These are phyloP conservation scores for Colletotrichum limetticola DNA, from an alignment of 2,329 filamentous ascomycete species.

Conservation along the genomic window DNA sequence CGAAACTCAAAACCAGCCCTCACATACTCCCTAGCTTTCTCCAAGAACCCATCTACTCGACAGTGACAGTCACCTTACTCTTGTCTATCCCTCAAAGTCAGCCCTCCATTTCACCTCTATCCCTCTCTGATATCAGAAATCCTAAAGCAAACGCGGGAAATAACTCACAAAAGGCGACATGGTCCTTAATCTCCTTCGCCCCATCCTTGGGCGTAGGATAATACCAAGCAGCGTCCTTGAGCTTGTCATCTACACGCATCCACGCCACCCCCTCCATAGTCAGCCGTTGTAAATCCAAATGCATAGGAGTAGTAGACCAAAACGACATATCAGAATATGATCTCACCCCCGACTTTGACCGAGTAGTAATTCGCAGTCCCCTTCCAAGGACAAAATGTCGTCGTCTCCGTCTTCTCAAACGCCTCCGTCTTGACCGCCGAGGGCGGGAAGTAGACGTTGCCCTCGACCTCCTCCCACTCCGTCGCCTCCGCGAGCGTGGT, in stretches of 20 bases:
- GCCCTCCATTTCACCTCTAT: neutral
- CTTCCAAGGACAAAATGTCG: conserved; percentile 67
- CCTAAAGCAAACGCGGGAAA: neutral
- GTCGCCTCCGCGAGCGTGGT: conserved; percentile 61
- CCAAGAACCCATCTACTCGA: conserved; percentile 6
- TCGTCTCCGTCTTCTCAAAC: conserved; percentile 55
- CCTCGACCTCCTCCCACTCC: conserved; percentile 65
- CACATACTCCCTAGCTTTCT: neutral
- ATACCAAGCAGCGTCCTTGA: conserved; percentile 68
- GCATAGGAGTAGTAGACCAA: too few relatives aligned
- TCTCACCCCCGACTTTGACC: conserved; percentile 57
- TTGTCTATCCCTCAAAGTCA: conserved; percentile 42
- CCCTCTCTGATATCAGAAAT: neutral
- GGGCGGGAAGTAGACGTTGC: conserved; percentile 67
- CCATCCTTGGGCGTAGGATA: conserved; percentile 62
- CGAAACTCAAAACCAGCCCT: neutral
- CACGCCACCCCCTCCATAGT: neutral
- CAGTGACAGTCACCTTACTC: conserved; percentile 44
- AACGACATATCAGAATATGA: neutral
- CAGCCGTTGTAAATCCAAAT: neutral
- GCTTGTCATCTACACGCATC: conserved; percentile 49
- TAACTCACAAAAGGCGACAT: conserved; percentile 68
- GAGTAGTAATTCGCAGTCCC: conserved; percentile 67
- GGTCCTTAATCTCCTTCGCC: conserved; percentile 61
- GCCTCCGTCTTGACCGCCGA: conserved; percentile 55